Conservation (phyloP, 305 asterid species). For the Salvia sclarea region DNA sequence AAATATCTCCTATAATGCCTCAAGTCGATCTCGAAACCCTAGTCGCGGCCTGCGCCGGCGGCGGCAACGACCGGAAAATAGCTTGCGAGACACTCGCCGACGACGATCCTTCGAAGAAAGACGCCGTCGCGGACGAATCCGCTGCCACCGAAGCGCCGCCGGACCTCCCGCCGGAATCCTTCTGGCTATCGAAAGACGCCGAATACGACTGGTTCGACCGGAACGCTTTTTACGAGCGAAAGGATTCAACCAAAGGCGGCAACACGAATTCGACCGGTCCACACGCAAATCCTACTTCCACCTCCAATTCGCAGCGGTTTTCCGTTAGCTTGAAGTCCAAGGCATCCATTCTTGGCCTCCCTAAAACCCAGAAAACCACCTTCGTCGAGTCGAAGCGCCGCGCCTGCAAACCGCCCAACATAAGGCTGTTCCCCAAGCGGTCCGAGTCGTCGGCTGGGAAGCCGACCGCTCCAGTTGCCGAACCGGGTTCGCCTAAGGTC, state of each 20-base stretch:
- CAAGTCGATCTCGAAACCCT: constrained; percentile 61
- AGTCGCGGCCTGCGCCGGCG: constrained; percentile 59
- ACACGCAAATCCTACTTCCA: constrained; percentile 32
- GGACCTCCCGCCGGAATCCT: constrained; percentile 81
- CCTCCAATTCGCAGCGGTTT: constrained; percentile 56
- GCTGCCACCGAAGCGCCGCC: constrained; percentile 36
- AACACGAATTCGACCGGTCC: constrained; percentile 30
- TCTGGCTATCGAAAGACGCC: constrained; percentile 83
- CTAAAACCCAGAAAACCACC: constrained; percentile 62
- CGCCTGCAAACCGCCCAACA: constrained; percentile 47
- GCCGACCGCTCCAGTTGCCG: constrained; percentile 41
- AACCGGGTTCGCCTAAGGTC: constrained; percentile 91
- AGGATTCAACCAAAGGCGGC: constrained; percentile 72
- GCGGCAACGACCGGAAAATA: constrained; percentile 48
- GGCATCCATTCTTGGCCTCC: constrained; percentile 66
- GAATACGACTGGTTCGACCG: constrained; percentile 91
- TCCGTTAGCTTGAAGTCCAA: constrained; percentile 48
- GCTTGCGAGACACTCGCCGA: constrained; percentile 49
- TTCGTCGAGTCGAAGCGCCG: constrained; percentile 54
- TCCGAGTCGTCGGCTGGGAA: constrained; percentile 43
- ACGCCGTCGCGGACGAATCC: constrained; percentile 21
- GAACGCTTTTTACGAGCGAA: constrained; percentile 73
- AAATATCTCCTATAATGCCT: constrained; percentile 43
- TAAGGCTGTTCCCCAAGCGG: constrained; percentile 63
- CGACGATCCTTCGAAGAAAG: constrained; percentile 24